Conservation (phyloP, 257 asterid genomes). For the Orobanche coerulescens region DNA sequence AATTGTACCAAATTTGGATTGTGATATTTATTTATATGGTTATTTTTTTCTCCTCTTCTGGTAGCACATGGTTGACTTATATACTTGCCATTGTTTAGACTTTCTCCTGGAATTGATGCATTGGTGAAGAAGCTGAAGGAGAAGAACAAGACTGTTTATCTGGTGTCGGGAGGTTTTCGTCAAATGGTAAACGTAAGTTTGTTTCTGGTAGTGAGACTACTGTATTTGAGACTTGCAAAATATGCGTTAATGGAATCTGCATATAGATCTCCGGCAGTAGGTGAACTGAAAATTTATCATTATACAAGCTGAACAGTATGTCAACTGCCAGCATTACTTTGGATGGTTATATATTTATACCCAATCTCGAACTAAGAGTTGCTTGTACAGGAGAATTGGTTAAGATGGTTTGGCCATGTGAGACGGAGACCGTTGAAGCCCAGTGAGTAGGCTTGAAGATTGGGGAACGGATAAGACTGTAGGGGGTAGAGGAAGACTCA, state of each 20-base stretch:
- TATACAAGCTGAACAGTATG: not conserved
- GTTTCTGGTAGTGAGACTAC: no score
- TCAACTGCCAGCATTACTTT: not conserved
- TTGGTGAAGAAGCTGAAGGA: constrained; percentile 62
- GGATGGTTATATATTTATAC: no score
- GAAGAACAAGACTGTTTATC: constrained; percentile 50
- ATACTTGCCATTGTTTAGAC: constrained; percentile 34
- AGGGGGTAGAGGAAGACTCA: no score
- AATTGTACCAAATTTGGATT: no score
- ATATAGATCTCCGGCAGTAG: no score
- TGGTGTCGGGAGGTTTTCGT: constrained; percentile 88
- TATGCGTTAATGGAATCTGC: not conserved
- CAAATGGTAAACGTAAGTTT: constrained; percentile 89
- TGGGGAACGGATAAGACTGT: no score
- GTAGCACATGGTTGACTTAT: not conserved
- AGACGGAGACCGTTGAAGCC: no score
- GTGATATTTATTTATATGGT: not conserved
- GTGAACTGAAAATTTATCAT: not conserved
- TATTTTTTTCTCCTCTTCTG: not conserved
- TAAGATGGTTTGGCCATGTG: no score
- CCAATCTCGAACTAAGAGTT: no score
- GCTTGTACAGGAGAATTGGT: no score
- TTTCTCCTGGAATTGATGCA: constrained; percentile 81
- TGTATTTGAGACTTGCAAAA: no score
- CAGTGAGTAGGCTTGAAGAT: no score